Evolutionary conservation across 768 basidiomycete genomes (phyloP).

Genomic region (Leucosporidium yakuticum): DNA sequence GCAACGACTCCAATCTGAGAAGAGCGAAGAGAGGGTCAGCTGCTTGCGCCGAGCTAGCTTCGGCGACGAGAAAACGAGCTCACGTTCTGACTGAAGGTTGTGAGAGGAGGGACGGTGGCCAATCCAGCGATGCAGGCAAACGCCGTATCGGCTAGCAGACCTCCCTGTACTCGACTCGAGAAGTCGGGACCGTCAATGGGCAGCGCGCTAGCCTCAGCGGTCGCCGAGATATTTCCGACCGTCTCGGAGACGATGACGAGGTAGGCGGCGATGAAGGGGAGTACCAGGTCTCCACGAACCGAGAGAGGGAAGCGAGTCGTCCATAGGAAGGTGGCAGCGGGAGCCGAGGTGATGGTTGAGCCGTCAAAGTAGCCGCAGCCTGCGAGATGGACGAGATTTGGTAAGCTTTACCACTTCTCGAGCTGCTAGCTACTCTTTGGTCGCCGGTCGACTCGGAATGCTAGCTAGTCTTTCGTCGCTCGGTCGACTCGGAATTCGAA

Average conservation of each 20-base stretch:
- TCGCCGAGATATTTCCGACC: constrained; percentile 63
- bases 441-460: no score
- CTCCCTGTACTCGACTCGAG: constrained; percentile 75
- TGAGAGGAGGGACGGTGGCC: constrained; percentile 76
- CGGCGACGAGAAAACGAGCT: constrained; percentile 46
- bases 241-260: constrained; percentile 54
- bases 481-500: no score
- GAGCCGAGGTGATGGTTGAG: constrained; percentile 58
- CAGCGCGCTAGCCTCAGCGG: not conserved
- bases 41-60: no score
- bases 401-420: no score
- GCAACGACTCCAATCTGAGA: constrained; percentile 53
- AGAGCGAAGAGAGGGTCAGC: constrained; percentile 42
- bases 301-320: constrained; percentile 68
- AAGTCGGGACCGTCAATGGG: constrained; percentile 62
- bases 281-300: constrained; percentile 63
- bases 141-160: constrained; percentile 68
- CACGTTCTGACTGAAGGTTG: constrained; percentile 15
- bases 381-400: no score
- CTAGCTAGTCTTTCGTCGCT: no score
- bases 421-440: no score
- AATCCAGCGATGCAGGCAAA: constrained; percentile 70
- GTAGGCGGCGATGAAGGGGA: constrained; percentile 60
- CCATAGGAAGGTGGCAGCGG: constrained; percentile 58
- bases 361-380: constrained; percentile 66